A percentile compares a stretch with the other conserved stretches of the same genome.
Conservation (phyloP, 148 eudicot species). For the Heliamphora exappendiculata region DNA sequence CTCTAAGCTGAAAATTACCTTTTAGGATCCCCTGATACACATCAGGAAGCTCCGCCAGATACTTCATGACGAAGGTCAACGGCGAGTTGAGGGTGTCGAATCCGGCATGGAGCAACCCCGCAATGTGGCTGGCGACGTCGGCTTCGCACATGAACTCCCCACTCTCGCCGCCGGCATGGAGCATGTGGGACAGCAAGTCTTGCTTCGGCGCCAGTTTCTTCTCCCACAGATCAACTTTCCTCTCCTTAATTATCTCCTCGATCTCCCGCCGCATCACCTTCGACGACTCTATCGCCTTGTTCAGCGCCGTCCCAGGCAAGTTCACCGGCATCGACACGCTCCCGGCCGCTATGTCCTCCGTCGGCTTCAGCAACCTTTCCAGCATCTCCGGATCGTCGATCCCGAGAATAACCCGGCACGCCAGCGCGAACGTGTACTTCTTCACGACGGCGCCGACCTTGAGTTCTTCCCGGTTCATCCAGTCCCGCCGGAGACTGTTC, state of each 20-base stretch:
- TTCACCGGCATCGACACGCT: slow-evolving; percentile 9
- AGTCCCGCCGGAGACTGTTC: not conserved
- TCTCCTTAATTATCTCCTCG: not conserved
- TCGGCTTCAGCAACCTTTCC: slow-evolving; percentile 6
- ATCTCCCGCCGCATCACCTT: not conserved
- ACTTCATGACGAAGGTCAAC: slow-evolving; percentile 21
- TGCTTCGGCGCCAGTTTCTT: not conserved
- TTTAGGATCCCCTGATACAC: slow-evolving; percentile 16
- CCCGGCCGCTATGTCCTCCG: slow-evolving; percentile 5
- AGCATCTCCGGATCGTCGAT: slow-evolving; percentile 13
- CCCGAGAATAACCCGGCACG: slow-evolving; percentile 13
- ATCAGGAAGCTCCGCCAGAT: slow-evolving; percentile 30
- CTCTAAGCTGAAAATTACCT: slow-evolving; percentile 2
- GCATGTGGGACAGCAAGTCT: slow-evolving; percentile 17
- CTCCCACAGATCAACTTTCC: slow-evolving; percentile 8
- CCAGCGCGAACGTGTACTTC: slow-evolving; percentile 13
- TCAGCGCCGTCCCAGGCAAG: slow-evolving; percentile 15
- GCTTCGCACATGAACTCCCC: slow-evolving; percentile 9
- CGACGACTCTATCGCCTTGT: slow-evolving; percentile 7
- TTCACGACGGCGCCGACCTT: slow-evolving; percentile 6
- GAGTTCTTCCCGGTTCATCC: slow-evolving; percentile 10
- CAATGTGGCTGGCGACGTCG: slow-evolving; percentile 14
- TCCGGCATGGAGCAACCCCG: slow-evolving; percentile 21
- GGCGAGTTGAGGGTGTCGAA: slow-evolving; percentile 23
- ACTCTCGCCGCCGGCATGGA: slow-evolving; percentile 2